These are phyloP conservation scores for Epithele typhae DNA, from an alignment of 768 basidiomycete genomes.

Conservation along the genomic window DNA sequence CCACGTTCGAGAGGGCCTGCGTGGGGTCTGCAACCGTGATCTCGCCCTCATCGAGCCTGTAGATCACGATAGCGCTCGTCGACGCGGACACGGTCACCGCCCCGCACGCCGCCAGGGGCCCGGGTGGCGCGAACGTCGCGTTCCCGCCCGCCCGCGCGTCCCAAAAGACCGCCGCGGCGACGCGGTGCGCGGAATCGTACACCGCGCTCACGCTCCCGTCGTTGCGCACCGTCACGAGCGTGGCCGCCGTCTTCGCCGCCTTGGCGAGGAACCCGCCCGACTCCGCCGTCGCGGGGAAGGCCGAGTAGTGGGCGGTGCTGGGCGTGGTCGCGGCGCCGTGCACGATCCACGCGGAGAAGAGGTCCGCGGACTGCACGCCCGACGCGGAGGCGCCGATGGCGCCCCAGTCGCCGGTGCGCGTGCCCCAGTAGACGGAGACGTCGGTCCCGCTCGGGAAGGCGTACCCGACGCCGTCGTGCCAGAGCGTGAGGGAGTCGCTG, in stretches of 20 bases:
- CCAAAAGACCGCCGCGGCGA: constrained; percentile 56
- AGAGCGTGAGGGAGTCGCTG: constrained; percentile 39
- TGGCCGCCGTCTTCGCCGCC: constrained; percentile 25
- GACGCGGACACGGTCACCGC: constrained; percentile 34
- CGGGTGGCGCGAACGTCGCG: constrained; percentile 31
- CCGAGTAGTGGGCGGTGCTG: constrained; percentile 41
- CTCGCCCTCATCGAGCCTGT: constrained; percentile 34
- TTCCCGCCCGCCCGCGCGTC: constrained; percentile 39
- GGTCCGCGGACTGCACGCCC: constrained; percentile 52
- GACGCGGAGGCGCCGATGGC: constrained; percentile 58
- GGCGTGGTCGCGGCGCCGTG: background rate
- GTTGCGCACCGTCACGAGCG: constrained; percentile 37
- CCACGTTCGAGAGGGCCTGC: constrained; percentile 38
- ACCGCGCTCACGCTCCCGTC: constrained; percentile 46
- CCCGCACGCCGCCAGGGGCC: constrained; percentile 19
- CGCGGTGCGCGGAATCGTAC: constrained; percentile 38
- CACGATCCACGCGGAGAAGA: constrained; percentile 64
- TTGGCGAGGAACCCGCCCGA: constrained; percentile 38
- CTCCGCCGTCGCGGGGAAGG: constrained; percentile 47
- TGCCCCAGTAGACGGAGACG: constrained; percentile 36
- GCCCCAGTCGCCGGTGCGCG: constrained; percentile 57
- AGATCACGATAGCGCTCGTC: constrained; percentile 42
- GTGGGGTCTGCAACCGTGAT: constrained; percentile 65
- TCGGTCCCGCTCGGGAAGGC: constrained; percentile 36
- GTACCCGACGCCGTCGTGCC: constrained; percentile 69